These are phyloP conservation scores for Sambucus nigra DNA, from an alignment of 129 eudicot species.

Conservation along the genomic window DNA sequence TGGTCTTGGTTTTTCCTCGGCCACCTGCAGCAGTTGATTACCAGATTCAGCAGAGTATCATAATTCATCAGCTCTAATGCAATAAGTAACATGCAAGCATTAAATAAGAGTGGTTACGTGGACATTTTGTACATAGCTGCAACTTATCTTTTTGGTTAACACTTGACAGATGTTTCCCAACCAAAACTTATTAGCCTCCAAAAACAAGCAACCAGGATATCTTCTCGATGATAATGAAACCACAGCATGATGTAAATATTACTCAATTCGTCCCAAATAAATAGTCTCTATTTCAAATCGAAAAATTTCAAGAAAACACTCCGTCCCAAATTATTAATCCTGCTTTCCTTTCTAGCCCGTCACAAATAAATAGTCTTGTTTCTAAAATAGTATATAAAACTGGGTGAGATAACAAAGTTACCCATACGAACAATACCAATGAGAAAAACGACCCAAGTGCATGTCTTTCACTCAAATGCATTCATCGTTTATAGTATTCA, in stretches of 20 bases:
- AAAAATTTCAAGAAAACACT: too few relatives aligned
- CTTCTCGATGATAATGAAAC: too few relatives aligned
- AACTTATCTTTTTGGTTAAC: neutral
- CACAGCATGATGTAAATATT: too few relatives aligned
- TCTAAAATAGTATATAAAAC: too few relatives aligned
- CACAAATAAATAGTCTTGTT: too few relatives aligned
- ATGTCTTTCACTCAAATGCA: too few relatives aligned
- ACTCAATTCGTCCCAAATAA: too few relatives aligned
- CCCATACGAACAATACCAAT: neutral
- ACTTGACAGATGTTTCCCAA: neutral
- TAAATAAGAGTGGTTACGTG: neutral
- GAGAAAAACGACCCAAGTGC: neutral
- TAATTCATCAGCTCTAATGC: constrained; percentile 13
- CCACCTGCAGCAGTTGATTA: constrained; percentile 39
- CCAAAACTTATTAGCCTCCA: neutral
- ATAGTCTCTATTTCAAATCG: neutral
- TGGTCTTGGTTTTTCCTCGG: constrained; percentile 39
- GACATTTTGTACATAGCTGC: neutral
- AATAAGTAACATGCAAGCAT: constrained; percentile 9
- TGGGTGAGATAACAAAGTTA: too few relatives aligned
- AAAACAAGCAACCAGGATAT: neutral
- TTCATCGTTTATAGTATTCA: too few relatives aligned
- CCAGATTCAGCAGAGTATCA: neutral
- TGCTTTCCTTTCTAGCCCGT: neutral
- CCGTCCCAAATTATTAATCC: neutral